Base-by-base conservation (phyloP, 148 eudicot genomes). In the Hydrangea macrophylla region DNA sequence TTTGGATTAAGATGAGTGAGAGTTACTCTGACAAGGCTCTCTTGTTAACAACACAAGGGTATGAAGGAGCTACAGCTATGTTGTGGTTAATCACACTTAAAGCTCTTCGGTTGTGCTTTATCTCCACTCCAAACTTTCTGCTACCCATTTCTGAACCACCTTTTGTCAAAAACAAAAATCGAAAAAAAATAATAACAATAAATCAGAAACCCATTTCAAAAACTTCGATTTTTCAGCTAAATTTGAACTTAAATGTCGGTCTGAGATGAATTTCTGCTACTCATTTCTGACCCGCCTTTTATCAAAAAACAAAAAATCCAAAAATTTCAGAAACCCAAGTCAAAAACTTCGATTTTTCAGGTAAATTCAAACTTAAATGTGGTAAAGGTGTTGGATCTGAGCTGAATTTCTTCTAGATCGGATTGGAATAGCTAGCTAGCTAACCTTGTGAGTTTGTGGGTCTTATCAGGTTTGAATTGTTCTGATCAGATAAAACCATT, bases 81-180 rank as follows among this genome's bases (percentile, higher is more conserved):
- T 86, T 90, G 71, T 85, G 87, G 51, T 82, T 80, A 61, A 88
- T 85, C 68, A 75, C 75, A 63, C 89, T 33, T 61, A 90, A 73
- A 31, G 86, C 87, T 79, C 90, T 85, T 72, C 96, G 66, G 9
- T 79, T 77, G 36, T 82, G 64, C 57, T 79, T 82, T 8, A 68
- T 75, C 69, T 85, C 92, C 11, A 72, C 75, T 40, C 90, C 90
- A 51, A 81, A 70, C 72, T 85, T 82, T 73, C 84, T 70, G 44
- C 32, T 55, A 54, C 53, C 85, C 68, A 75, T 74, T 61, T 73
- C 83, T 31, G 68, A 45, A 48, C 58, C 80, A 67, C 78, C 87
- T 79, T 73, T 44, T 40, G 37, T 42, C 70, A 64, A 42, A 24
- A 25, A 59, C 17, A 44, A 54, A 65, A 39, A 42, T 33, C 18